These are phyloP conservation scores for Drechslera avenae DNA, from an alignment of 2,329 filamentous ascomycete species.

Conservation along the genomic window DNA sequence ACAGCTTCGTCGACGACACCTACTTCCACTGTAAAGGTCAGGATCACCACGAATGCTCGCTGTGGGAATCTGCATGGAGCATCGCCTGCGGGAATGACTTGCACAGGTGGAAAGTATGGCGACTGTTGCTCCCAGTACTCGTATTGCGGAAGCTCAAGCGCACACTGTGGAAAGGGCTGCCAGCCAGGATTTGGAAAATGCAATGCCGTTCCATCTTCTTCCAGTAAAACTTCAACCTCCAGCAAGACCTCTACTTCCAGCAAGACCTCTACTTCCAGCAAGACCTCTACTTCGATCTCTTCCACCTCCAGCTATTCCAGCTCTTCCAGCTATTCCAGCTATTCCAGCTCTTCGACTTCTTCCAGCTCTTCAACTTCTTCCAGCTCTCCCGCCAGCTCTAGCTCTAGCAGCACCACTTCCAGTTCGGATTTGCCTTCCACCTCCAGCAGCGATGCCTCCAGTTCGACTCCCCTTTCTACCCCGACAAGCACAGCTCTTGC, in stretches of 20 bases:
- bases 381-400: neutral
- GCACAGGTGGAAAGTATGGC: constrained; percentile 1
- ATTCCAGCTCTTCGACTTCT: neutral
- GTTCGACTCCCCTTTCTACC: neutral
- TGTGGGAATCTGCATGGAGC: constrained; percentile 8
- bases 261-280: too few species aligned
- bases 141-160: constrained; percentile 6
- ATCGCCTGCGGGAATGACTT: neutral
- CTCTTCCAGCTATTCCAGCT: too few species aligned
- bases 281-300: neutral
- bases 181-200: neutral
- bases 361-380: too few species aligned
- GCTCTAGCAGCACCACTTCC: neutral
- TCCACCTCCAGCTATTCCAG: too few species aligned
- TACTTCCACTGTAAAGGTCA: constrained; percentile 14
- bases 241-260: neutral
- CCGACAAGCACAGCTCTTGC: neutral
- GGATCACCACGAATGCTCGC: constrained; percentile 6
- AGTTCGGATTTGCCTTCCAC: neutral
- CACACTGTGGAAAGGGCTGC: constrained; percentile 6
- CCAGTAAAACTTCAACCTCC: neutral
- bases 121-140: constrained; percentile 11
- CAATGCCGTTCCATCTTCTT: neutral
- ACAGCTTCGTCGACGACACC: neutral
- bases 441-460: neutral